A percentile compares a stretch with the other conserved stretches of the same genome.
Evolutionary conservation across 148 eudicot species (phyloP).

Genomic region (Simmondsia chinensis): DNA sequence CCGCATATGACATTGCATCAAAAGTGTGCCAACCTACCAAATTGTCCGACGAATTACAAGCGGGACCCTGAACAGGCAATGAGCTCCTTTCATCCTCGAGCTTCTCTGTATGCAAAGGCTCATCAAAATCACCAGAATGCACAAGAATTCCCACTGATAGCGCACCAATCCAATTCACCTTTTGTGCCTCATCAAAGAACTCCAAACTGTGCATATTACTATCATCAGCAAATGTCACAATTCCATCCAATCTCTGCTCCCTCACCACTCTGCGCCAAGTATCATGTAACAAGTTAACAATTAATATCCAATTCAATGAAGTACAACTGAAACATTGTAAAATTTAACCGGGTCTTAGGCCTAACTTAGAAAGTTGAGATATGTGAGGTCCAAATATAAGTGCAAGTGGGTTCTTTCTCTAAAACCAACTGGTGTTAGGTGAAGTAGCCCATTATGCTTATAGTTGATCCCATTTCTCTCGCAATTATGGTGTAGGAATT

Average conservation of each 20-base stretch:
- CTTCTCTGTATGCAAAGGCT: conserved; percentile 24
- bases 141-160: conserved; percentile 86
- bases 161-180: conserved; percentile 72
- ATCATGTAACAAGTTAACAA: too few relatives aligned
- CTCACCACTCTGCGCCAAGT: conserved; percentile 64
- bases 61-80: conserved; percentile 89
- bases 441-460: too few relatives aligned
- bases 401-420: too few relatives aligned
- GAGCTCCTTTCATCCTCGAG: conserved; percentile 28
- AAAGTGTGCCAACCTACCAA: conserved; percentile 90
- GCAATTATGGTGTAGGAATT: too few relatives aligned
- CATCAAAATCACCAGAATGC: conserved; percentile 51
- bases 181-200: conserved; percentile 90
- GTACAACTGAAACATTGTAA: too few relatives aligned
- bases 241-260: conserved; percentile 70
- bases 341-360: too few relatives aligned
- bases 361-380: too few relatives aligned
- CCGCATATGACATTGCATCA: conserved; percentile 40
- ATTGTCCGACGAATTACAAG: conserved; percentile 75
- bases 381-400: too few relatives aligned
- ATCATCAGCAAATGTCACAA: conserved; percentile 93
- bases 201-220: conserved; percentile 97
- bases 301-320: too few relatives aligned
- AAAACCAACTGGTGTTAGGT: too few relatives aligned
- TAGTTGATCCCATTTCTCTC: too few relatives aligned